Evolutionary conservation across 768 basidiomycete species (phyloP), one percentile per base, ranked within the genome.

Genomic region (Artomyces pyxidatus): DNA sequence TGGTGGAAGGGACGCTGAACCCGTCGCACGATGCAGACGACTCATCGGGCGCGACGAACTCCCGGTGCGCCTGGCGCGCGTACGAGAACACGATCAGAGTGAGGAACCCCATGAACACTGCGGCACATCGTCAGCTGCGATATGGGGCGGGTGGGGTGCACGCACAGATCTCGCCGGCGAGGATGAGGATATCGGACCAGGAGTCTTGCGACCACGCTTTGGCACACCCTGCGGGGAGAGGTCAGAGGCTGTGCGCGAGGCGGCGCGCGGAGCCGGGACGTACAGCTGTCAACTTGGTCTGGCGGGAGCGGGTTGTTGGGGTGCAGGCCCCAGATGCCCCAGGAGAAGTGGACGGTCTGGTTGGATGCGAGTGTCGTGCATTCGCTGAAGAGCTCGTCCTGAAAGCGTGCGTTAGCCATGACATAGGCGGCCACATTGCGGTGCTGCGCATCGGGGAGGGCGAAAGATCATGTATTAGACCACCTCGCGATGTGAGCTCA

Each of bases 21-120:
- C n/a, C n/a, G n/a, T n/a, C n/a, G n/a, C n/a, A n/a, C n/a, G n/a
- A n/a, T n/a, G n/a, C n/a, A n/a, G n/a, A n/a, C 11, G 65, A 59
- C 37, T 71, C 56, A 60, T 83, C 82, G 45, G 66, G 74, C 32
- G 71, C 63, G 53, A 77, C 77, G 3, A 74, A 63, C 1, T 89
- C 88, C 62, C 89, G 83, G 28, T 81, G 73, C 1, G 80, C 60
- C 65, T 93, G 89, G 21, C 83, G 81, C 60, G 85, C 81, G 69
- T 82, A 93, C 12, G 74, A 71, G 61, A 84, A 85, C 2, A 81
- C 77, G 56, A 87, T 58, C 42, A 73, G 54, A n/a, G 77, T 74
- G 71, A 89, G 88, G 51, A 90, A 61, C 30, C 70, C 55, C 38
- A 74, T 71, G 41, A 85, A 57, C 42, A 79, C 82, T 86, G 56